Conservation (phyloP, 169 alveolate genomes). For the Neospora caninum region DNA sequence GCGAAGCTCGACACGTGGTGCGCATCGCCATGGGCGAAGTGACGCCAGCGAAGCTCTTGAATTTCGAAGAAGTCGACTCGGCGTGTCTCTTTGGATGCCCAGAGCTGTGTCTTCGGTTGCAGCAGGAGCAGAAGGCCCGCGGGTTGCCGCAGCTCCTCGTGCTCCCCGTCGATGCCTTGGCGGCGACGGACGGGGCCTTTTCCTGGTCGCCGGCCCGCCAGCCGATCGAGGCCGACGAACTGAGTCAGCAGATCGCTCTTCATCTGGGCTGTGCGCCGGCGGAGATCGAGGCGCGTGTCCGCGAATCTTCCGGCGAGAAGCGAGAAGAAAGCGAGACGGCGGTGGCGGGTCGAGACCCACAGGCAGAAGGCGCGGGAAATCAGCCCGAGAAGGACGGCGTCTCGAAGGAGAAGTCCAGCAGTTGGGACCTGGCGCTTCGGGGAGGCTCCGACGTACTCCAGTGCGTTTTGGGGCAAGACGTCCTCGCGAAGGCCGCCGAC, state of each 20-base stretch:
- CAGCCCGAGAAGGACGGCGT: background rate
- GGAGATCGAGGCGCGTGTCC: background rate
- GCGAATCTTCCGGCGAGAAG: background rate
- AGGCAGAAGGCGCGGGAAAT: background rate
- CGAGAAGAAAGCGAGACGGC: background rate
- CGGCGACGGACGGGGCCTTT: background rate
- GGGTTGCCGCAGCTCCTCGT: background rate
- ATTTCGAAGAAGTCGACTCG: slow-evolving; percentile 24
- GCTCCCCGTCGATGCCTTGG: slow-evolving; percentile 13
- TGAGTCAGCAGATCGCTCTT: background rate
- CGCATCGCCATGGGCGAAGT: slow-evolving; percentile 44
- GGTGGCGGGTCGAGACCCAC: background rate
- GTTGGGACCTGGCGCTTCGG: background rate
- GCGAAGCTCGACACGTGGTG: slow-evolving; percentile 10
- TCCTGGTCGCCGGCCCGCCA: background rate
- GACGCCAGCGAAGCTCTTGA: slow-evolving; percentile 22
- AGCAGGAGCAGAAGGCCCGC: background rate
- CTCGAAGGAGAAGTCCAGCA: background rate
- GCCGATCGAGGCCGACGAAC: background rate
- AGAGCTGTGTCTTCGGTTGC: background rate
- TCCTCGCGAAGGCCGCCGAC: background rate
- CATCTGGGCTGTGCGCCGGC: background rate
- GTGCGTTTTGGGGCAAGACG: slow-evolving; percentile 16
- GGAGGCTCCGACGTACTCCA: slow-evolving; percentile 16
- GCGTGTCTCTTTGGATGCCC: slow-evolving; percentile 27